phyloP scores from a whole-genome alignment of 2,329 filamentous ascomycete species.

The Ascochyta lentis region DNA sequence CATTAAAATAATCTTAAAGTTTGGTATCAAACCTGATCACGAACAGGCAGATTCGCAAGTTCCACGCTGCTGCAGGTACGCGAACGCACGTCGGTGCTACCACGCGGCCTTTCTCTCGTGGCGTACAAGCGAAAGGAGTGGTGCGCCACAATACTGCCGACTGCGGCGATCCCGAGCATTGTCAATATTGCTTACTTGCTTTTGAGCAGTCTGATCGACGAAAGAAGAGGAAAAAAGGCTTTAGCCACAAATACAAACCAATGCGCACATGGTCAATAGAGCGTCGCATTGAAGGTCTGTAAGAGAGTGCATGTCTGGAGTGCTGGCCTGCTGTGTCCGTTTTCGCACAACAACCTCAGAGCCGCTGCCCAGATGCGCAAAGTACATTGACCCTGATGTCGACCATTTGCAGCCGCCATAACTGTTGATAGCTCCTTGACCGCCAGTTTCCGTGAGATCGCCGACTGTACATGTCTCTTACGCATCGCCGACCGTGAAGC shows the following conservation, averaged over 20 bases:
- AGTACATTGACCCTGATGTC: background rate
- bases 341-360: background rate
- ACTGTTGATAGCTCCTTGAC: background rate
- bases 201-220: slow-evolving; percentile 7
- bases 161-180: slow-evolving; percentile 36
- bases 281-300: background rate
- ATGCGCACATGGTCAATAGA: background rate
- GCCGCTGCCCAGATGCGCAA: background rate
- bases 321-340: background rate
- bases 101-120: slow-evolving; percentile 25
- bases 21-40: background rate
- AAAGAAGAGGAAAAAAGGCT: background rate
- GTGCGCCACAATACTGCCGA: slow-evolving; percentile 33
- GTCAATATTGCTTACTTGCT: slow-evolving; percentile 16
- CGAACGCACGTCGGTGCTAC: slow-evolving; percentile 25
- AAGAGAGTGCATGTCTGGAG: background rate
- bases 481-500: background rate
- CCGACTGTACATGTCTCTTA: background rate
- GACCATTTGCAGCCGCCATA: background rate
- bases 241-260: background rate
- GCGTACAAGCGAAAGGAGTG: slow-evolving; percentile 34
- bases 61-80: slow-evolving; percentile 44
- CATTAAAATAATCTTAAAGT: slow-evolving; percentile 3
- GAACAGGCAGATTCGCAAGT: background rate
- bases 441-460: background rate